Percentiles rank a stretch among this genome's conserved stretches.
phyloP scores from a whole-genome alignment of 163 green algal species.

The Coccomyxa subellipsoidea region DNA sequence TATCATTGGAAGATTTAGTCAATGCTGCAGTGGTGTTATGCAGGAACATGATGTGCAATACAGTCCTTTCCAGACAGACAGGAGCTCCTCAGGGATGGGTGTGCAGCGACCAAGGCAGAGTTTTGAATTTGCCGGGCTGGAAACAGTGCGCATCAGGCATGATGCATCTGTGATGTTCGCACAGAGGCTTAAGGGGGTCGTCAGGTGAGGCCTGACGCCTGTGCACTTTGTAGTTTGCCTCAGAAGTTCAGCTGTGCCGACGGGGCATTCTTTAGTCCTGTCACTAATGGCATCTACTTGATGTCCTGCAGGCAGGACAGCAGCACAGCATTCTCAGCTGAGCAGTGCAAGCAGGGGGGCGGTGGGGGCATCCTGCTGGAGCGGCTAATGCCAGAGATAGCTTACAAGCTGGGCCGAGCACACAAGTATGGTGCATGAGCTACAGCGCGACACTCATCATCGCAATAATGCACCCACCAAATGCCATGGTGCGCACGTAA shows the following conservation, averaged over 20 bases:
- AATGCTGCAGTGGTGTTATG: background rate
- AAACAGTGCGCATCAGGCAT: constrained; percentile 5
- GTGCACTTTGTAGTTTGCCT: background rate
- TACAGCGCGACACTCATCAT: background rate
- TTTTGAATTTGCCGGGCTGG: constrained; percentile 26
- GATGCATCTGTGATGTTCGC: constrained; percentile 16
- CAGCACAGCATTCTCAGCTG: background rate
- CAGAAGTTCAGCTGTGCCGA: background rate
- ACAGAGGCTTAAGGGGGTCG: constrained; percentile 37
- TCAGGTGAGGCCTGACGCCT: constrained; percentile 25
- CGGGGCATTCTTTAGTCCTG: background rate
- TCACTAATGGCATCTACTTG: background rate
- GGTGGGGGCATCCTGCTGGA: constrained; percentile 46
- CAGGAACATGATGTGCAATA: background rate
- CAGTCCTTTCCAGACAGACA: background rate
- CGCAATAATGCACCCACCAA: background rate
- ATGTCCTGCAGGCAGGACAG: background rate
- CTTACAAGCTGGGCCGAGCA: constrained; percentile 68
- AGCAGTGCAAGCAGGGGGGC: constrained; percentile 10
- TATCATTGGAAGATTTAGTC: too few species aligned
- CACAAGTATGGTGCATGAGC: constrained; percentile 72
- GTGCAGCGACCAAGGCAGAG: constrained; percentile 37
- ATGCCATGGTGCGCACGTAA: background rate
- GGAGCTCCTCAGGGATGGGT: background rate
- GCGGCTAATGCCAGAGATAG: constrained; percentile 64